Percentiles rank a stretch among this genome's conserved stretches.
Evolutionary conservation across 192 early-diverging fungal genomes (phyloP).

Genomic region (Coemansia nantahalensis): DNA sequence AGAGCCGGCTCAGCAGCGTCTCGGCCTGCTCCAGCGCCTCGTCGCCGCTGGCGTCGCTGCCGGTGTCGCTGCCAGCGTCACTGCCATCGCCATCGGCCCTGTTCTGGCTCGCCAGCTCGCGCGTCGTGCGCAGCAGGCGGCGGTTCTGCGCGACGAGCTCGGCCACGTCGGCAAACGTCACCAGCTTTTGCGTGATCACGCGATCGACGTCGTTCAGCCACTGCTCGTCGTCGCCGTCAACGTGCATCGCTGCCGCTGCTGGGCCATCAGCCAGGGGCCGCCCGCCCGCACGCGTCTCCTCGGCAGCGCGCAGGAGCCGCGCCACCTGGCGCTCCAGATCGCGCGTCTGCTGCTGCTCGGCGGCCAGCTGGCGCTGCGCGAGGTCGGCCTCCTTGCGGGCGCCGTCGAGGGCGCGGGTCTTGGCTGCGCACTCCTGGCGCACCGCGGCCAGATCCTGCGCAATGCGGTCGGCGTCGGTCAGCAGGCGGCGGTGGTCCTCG

Average conservation of each 20-base stretch:
- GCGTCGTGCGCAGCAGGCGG: conserved; percentile 58
- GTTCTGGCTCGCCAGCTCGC: conserved; percentile 56
- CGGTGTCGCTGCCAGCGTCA: no score
- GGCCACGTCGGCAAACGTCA: conserved; percentile 53
- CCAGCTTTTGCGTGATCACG: conserved; percentile 57
- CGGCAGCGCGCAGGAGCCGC: conserved; percentile 54
- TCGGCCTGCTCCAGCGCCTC: no score
- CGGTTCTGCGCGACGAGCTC: conserved; percentile 64
- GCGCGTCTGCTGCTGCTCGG: conserved; percentile 56
- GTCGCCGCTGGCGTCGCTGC: no score
- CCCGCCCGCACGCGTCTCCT: conserved; percentile 53
- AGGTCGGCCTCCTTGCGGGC: conserved; percentile 44
- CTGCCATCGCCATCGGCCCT: no score
- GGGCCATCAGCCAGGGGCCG: conserved; percentile 4
- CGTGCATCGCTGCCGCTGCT: background rate
- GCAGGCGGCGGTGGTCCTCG: conserved; percentile 53
- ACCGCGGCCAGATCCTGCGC: conserved; percentile 49
- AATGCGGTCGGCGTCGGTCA: conserved; percentile 54
- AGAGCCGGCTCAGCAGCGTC: no score
- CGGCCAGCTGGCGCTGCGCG: conserved; percentile 42
- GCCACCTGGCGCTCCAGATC: conserved; percentile 59
- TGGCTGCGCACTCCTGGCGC: conserved; percentile 32
- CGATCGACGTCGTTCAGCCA: conserved; percentile 49
- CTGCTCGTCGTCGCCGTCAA: conserved; percentile 20
- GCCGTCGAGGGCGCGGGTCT: conserved; percentile 25